Conservation (phyloP, 2,329 filamentous ascomycete genomes). For the Colletotrichum tofieldiae region DNA sequence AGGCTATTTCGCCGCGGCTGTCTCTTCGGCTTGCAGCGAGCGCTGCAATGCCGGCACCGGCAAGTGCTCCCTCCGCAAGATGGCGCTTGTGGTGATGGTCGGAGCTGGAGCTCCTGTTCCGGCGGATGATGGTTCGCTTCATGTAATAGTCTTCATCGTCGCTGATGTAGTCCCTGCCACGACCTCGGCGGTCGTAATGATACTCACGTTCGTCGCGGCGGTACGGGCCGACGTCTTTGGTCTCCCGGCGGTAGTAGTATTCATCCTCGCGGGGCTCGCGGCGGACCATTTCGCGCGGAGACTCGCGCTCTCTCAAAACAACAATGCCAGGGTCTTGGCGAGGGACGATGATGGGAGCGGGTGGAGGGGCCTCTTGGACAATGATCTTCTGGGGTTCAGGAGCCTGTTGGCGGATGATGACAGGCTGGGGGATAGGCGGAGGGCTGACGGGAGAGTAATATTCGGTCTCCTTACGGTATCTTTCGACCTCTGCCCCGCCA, state of each 20-base stretch:
- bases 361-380: slow-evolving; percentile 70
- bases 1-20: slow-evolving; percentile 64
- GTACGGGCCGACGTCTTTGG: slow-evolving; percentile 58
- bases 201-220: slow-evolving; percentile 49
- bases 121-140: slow-evolving; percentile 64
- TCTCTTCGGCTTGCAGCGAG: slow-evolving; percentile 70
- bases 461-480: slow-evolving; percentile 74
- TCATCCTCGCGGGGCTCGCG: slow-evolving; percentile 63
- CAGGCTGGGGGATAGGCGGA: slow-evolving; percentile 59
- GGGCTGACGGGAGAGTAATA: slow-evolving; percentile 71
- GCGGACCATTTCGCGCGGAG: slow-evolving; percentile 54
- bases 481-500: slow-evolving; percentile 67
- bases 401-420: slow-evolving; percentile 71
- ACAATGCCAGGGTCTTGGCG: slow-evolving; percentile 62
- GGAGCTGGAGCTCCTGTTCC: slow-evolving; percentile 66
- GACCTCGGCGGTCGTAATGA: slow-evolving; percentile 51
- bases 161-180: slow-evolving; percentile 56
- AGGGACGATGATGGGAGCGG: slow-evolving; percentile 66
- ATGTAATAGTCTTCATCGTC: slow-evolving; percentile 61
- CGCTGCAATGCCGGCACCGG: slow-evolving; percentile 75
- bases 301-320: slow-evolving; percentile 61
- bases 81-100: slow-evolving; percentile 69
- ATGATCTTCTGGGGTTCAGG: slow-evolving; percentile 73
- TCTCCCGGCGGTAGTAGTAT: slow-evolving; percentile 67
- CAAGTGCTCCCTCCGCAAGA: slow-evolving; percentile 75